phyloP scores from a whole-genome alignment of 2,329 filamentous ascomycete genomes.

The Aureobasidium melanogenum region DNA sequence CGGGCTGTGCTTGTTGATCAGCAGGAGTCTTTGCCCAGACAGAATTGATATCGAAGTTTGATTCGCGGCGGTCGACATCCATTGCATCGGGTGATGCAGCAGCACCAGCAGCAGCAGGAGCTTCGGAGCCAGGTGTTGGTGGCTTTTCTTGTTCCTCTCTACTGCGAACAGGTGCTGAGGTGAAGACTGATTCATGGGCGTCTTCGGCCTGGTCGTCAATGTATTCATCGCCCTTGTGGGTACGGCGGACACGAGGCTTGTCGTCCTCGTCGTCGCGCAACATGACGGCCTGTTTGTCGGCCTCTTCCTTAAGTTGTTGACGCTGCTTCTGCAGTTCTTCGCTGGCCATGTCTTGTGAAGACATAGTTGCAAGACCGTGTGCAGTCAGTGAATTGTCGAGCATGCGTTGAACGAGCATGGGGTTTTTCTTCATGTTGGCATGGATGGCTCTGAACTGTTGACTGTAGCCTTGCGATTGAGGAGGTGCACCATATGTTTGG shows the following conservation, averaged over 20 bases:
- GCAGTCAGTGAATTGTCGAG: constrained; percentile 65
- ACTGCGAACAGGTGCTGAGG: constrained; percentile 36
- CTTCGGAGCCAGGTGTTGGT: not conserved
- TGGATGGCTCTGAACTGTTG: constrained; percentile 64
- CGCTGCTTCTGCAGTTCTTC: constrained; percentile 75
- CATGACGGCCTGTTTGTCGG: constrained; percentile 77
- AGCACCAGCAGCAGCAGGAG: constrained; percentile 18
- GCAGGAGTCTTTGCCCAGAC: constrained; percentile 65
- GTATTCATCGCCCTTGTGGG: constrained; percentile 91
- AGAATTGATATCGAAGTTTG: constrained; percentile 68
- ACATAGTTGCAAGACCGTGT: constrained; percentile 77
- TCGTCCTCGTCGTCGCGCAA: constrained; percentile 57
- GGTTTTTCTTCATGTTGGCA: constrained; percentile 85
- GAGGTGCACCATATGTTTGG: constrained; percentile 46
- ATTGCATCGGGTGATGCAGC: constrained; percentile 10
- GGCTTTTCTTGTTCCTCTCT: constrained; percentile 23
- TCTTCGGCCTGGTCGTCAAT: constrained; percentile 61
- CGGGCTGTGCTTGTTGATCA: constrained; percentile 25
- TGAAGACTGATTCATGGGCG: constrained; percentile 34
- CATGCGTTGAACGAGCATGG: constrained; percentile 65
- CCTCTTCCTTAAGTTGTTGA: constrained; percentile 66
- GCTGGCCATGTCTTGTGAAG: constrained; percentile 80
- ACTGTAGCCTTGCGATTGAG: constrained; percentile 41
- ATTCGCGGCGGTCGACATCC: constrained; percentile 34
- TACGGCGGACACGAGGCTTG: constrained; percentile 72